These are phyloP conservation scores for Umbelopsis vinacea DNA, from an alignment of 192 early-diverging fungal genomes.

Conservation along the genomic window DNA sequence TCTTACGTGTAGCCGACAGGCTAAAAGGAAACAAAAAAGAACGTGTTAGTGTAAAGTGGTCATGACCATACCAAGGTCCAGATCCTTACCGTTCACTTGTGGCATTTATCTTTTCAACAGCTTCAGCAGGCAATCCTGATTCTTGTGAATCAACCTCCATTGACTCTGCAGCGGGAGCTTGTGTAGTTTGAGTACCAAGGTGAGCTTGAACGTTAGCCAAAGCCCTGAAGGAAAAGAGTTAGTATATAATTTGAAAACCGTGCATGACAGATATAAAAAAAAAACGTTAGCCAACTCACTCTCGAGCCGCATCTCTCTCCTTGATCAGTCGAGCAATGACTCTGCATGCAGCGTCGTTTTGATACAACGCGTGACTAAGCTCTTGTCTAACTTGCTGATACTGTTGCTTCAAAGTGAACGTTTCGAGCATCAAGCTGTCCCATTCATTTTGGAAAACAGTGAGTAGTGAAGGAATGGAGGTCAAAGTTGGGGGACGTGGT, in stretches of 20 bases:
- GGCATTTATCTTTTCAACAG: slow-evolving; percentile 55
- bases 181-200: slow-evolving; percentile 50
- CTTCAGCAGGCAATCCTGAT: slow-evolving; percentile 44
- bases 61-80: neutral
- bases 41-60: slow-evolving; percentile 5
- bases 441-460: slow-evolving; percentile 93
- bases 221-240: slow-evolving; percentile 43
- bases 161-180: slow-evolving; percentile 37
- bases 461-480: slow-evolving; percentile 90
- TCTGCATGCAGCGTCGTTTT: slow-evolving; percentile 94
- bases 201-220: slow-evolving; percentile 64
- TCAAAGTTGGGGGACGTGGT: slow-evolving; percentile 88
- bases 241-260: neutral
- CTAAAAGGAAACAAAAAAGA: too few species aligned
- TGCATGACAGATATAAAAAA: neutral
- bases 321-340: slow-evolving; percentile 91
- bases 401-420: slow-evolving; percentile 90
- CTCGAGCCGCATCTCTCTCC: slow-evolving; percentile 90
- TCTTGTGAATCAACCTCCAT: slow-evolving; percentile 59
- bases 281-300: slow-evolving; percentile 43
- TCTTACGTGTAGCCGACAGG: slow-evolving; percentile 70
- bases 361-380: slow-evolving; percentile 91
- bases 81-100: slow-evolving; percentile 52
- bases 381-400: slow-evolving; percentile 91
- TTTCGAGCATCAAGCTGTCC: slow-evolving; percentile 96